These are phyloP conservation scores for Yueomyces sinensis DNA, from an alignment of 805 yeast species.

Conservation along the genomic window DNA sequence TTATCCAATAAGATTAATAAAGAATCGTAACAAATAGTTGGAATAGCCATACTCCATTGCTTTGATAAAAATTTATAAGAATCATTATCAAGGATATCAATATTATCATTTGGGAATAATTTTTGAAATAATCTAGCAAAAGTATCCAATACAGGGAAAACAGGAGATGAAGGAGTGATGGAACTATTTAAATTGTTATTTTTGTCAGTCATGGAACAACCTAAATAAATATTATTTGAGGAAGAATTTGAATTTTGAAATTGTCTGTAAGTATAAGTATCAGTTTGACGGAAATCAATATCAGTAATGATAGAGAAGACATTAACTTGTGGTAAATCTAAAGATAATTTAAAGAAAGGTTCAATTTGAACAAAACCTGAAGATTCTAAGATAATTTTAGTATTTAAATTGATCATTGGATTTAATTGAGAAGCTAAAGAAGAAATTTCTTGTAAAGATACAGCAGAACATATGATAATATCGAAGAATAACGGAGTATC, in stretches of 20 bases:
- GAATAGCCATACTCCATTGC: constrained; percentile 76
- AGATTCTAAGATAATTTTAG: constrained; percentile 48
- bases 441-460: constrained; percentile 36
- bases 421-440: constrained; percentile 25
- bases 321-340: constrained; percentile 22
- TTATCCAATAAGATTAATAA: constrained; percentile 59
- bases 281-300: constrained; percentile 33
- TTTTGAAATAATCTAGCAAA: constrained; percentile 10
- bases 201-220: constrained; percentile 1
- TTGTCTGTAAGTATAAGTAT: constrained; percentile 20
- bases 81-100: constrained; percentile 20
- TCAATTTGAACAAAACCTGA: constrained; percentile 59
- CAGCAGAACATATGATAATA: constrained; percentile 31
- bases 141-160: constrained; percentile 4
- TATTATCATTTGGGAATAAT: constrained; percentile 21
- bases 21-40: constrained; percentile 67
- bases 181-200: neutral
- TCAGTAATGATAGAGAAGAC: constrained; percentile 47
- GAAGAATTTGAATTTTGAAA: constrained; percentile 10
- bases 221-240: constrained; percentile 18
- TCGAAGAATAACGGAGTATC: constrained; percentile 21
- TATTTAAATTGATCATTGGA: constrained; percentile 25
- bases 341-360: constrained; percentile 38
- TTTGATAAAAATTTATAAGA: constrained; percentile 42
- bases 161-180: constrained; percentile 4